These are phyloP conservation scores for Rhizopogon vesiculosus DNA, from an alignment of 768 basidiomycete genomes.

Conservation along the genomic window DNA sequence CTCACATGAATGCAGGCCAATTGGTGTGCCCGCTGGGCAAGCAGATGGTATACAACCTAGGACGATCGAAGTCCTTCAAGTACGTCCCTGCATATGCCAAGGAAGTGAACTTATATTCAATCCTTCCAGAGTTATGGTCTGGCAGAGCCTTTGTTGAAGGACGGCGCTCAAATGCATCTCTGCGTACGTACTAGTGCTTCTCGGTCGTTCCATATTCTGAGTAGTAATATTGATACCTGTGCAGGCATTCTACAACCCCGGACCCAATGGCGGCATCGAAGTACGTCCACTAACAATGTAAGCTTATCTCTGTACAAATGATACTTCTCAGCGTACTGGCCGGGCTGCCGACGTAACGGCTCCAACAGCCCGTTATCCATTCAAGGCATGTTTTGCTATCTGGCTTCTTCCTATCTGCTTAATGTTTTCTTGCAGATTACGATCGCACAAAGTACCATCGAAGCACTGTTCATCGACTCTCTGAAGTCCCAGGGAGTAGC, in stretches of 20 bases:
- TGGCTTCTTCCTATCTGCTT: neutral
- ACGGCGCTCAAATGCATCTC: constrained; percentile 67
- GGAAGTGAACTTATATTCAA: neutral
- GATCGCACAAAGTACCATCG: constrained; percentile 39
- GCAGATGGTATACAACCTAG: constrained; percentile 55
- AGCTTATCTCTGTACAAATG: neutral
- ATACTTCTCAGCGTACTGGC: constrained; percentile 46
- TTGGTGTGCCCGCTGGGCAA: constrained; percentile 40
- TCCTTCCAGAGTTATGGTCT: constrained; percentile 69
- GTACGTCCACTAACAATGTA: constrained; percentile 23
- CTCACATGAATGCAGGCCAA: constrained; percentile 26
- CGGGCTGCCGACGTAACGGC: constrained; percentile 60
- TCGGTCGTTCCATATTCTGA: neutral
- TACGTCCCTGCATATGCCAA: constrained; percentile 6
- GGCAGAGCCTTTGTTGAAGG: constrained; percentile 54
- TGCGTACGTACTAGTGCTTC: constrained; percentile 40
- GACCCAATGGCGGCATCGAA: constrained; percentile 54
- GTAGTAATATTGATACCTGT: neutral
- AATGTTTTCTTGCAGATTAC: constrained; percentile 21
- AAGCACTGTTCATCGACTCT: constrained; percentile 37
- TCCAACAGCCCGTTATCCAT: constrained; percentile 63
- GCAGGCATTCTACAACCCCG: constrained; percentile 75
- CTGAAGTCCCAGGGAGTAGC: constrained; percentile 24
- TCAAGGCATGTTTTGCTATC: constrained; percentile 42
- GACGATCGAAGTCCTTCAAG: constrained; percentile 52